Percentiles rank a stretch among this genome's conserved stretches.
These are phyloP conservation scores for Lathyrus tuberosus DNA, from an alignment of 306 rosid genomes.

Conservation along the genomic window DNA sequence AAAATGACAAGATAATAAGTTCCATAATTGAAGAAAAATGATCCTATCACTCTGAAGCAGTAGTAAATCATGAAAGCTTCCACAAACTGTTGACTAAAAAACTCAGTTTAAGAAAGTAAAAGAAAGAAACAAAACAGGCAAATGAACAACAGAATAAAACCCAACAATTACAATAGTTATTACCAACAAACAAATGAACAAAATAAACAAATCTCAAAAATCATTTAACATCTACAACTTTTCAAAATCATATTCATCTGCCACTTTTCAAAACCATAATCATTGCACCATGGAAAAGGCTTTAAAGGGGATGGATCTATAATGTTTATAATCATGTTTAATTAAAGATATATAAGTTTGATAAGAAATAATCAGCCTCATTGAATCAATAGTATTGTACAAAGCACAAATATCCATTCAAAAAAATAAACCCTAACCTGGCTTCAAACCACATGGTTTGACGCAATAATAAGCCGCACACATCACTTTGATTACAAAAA, in stretches of 20 bases:
- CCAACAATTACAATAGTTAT: not conserved
- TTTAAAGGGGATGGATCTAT: not conserved
- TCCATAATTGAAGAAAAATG: no score
- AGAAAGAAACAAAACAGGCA: not conserved
- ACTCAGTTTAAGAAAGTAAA: not conserved
- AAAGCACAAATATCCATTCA: no score
- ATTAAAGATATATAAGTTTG: no score
- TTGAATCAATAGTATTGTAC: no score
- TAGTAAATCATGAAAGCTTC: not conserved
- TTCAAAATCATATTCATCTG: not conserved
- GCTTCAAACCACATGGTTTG: no score
- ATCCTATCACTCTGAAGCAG: not conserved
- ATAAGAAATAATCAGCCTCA: no score
- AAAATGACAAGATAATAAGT: no score
- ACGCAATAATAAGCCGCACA: no score
- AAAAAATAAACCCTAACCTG: no score
- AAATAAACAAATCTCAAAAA: not conserved
- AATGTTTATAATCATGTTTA: no score
- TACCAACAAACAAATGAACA: slow-evolving; percentile 6
- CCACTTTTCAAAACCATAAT: no score
- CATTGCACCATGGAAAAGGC: not conserved
- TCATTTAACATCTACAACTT: slow-evolving; percentile 8
- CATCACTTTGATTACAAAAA: no score
- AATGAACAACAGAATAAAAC: slow-evolving; percentile 1
- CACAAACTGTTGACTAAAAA: not conserved